Percentiles rank a stretch among this genome's conserved stretches.
These are phyloP conservation scores for Candolleomyces efflorescens DNA, from an alignment of 768 basidiomycete species.

Conservation along the genomic window DNA sequence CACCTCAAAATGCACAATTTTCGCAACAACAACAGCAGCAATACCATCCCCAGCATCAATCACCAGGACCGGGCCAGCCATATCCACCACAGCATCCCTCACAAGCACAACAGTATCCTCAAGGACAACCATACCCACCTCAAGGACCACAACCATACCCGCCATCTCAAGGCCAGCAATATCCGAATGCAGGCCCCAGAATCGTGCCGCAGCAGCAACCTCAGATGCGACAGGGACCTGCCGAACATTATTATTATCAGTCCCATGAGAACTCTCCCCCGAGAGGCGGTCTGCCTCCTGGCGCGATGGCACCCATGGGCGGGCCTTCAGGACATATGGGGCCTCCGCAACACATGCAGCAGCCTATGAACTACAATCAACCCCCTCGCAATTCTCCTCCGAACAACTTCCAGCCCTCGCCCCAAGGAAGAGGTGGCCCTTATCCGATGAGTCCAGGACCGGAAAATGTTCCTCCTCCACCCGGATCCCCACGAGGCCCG, in stretches of 20 bases:
- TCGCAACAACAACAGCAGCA: conserved; percentile 18
- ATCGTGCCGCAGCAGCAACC: conserved; percentile 18
- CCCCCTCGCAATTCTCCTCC: conserved; percentile 22
- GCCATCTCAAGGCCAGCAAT: conserved; percentile 5
- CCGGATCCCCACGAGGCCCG: conserved; percentile 36
- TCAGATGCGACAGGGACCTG: conserved; percentile 24
- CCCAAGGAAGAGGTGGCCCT: conserved; percentile 23
- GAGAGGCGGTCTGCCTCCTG: conserved; percentile 47
- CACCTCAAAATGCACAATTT: conserved; percentile 17
- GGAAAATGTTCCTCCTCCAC: conserved; percentile 21
- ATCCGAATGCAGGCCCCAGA: conserved; percentile 15
- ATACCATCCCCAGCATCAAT: not conserved
- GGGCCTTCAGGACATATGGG: conserved; percentile 27
- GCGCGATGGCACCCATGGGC: conserved; percentile 54
- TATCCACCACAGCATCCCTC: conserved; percentile 16
- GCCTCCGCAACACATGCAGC: conserved; percentile 10
- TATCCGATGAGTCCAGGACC: conserved; percentile 28
- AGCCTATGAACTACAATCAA: conserved; percentile 6
- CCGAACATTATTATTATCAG: conserved; percentile 35
- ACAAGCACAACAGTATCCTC: conserved; percentile 9
- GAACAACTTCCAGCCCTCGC: conserved; percentile 23
- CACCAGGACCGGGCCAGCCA: not conserved
- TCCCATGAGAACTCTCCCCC: conserved; percentile 25
- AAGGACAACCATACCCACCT: not conserved
- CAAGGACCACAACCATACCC: conserved; percentile 6